Evolutionary conservation across 2,329 filamentous ascomycete species (phyloP).

Genomic region (Beauveria caledonica): DNA sequence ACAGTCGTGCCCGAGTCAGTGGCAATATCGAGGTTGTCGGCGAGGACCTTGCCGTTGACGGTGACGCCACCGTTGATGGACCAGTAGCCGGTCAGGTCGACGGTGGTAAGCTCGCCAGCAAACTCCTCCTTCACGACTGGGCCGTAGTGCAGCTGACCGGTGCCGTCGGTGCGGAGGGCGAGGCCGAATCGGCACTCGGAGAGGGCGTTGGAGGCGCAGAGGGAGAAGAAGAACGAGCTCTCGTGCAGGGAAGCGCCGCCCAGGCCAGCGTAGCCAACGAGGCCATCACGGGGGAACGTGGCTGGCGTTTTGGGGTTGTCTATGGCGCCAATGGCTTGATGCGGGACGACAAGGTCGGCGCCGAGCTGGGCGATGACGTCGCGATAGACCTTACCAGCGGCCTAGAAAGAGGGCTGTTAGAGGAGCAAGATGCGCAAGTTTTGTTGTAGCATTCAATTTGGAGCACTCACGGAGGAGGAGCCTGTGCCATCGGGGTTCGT

Average conservation of each 20-base stretch:
- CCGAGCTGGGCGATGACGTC: constrained; percentile 15
- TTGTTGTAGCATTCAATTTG: background rate
- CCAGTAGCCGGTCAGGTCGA: constrained; percentile 7
- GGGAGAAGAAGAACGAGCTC: constrained; percentile 14
- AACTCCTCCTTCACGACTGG: constrained; percentile 12
- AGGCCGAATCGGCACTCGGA: constrained; percentile 17
- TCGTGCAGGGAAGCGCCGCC: constrained; percentile 6
- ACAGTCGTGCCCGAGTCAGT: constrained; percentile 16
- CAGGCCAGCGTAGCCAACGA: constrained; percentile 15
- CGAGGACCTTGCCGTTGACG: constrained; percentile 9
- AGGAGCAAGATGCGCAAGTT: background rate
- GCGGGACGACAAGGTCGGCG: constrained; percentile 13
- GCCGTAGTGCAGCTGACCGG: constrained; percentile 16
- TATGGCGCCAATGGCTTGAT: constrained; percentile 14
- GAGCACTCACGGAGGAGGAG: constrained; percentile 8
- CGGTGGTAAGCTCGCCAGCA: constrained; percentile 9
- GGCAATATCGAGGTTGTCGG: constrained; percentile 2
- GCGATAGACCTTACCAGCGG: constrained; percentile 13
- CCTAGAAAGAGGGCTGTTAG: constrained; percentile 7
- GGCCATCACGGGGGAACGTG: constrained; percentile 15
- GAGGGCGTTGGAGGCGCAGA: constrained; percentile 14
- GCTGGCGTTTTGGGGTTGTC: constrained; percentile 10
- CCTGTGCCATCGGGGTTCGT: constrained; percentile 16
- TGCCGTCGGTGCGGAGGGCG: constrained; percentile 14
- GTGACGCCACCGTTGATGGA: constrained; percentile 12